Conservation (phyloP, 306 rosid species). For the Cucurbita pepo region DNA sequence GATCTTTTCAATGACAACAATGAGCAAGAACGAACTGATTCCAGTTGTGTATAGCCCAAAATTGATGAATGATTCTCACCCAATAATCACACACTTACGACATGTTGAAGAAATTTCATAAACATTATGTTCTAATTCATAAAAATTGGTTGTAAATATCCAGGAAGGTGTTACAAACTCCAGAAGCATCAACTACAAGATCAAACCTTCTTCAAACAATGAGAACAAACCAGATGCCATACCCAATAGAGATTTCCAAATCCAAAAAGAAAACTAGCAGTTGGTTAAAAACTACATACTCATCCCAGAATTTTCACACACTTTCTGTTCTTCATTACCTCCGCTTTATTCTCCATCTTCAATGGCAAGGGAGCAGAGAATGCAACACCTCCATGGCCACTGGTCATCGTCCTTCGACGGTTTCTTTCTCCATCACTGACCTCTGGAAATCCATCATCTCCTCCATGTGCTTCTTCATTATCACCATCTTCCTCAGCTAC, state of each 20-base stretch:
- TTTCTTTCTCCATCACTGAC: conserved; percentile 41
- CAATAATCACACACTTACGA: too few species aligned
- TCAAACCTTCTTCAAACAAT: not conserved
- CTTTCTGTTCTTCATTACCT: conserved; percentile 25
- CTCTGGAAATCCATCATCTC: conserved; percentile 12
- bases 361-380: conserved; percentile 71
- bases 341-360: conserved; percentile 65
- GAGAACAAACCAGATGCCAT: not conserved
- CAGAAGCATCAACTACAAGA: not conserved
- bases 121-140: too few species aligned
- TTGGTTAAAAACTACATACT: not conserved
- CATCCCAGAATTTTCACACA: conserved; percentile 29
- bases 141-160: too few species aligned
- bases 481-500: conserved; percentile 46
- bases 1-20: too few species aligned
- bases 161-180: not conserved
- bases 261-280: not conserved
- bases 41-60: too few species aligned
- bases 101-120: conserved; percentile 10
- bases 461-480: conserved; percentile 13
- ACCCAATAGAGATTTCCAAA: not conserved
- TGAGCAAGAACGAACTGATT: too few species aligned
- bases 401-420: conserved; percentile 8
- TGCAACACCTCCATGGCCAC: conserved; percentile 21
- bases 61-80: too few species aligned